Evolutionary conservation across 208 protist species (phyloP), one percentile per base, ranked within the genome.

Genomic region (Crithidia acanthocephali): DNA sequence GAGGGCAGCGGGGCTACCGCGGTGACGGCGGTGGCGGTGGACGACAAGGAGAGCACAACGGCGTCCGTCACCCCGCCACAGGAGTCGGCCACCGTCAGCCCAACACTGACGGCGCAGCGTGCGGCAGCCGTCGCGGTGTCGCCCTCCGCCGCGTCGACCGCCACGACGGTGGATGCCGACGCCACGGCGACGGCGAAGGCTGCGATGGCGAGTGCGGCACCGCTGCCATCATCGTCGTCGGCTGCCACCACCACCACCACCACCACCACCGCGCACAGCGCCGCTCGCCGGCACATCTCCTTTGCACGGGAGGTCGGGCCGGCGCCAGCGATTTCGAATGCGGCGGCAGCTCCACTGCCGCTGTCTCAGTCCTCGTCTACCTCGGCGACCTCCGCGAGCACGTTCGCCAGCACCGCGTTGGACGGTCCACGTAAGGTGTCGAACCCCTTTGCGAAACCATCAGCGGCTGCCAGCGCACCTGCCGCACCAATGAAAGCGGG

Each of bases 401-500:
- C 45, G 45, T 6, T n/a, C 13, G 27, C 13, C 9, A 51, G 27
- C 63, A 52, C 45, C 48, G 9, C 28, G 18, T 8, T 27, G 5
- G 42, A 22, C 0, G 48, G 27, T 13, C 16, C 58, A 15, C 76
- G 40, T 35, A 84, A 80, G 40, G 51, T 78, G n/a, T 35, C 44
- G 37, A 86, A 90, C 33, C 84, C 84, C 2, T 90, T 90, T 74
- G 73, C 66, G 2, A 74, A 66, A 44, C 42, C 83, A 23, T 13
- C 57, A 8, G 52, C 59, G 8, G 37, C 28, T 16, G 20, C 51
- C n/a, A n/a, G 27, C 11, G 52, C 68, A 2, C 13, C 37, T 42
- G 13, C 37, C 13, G 15, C n/a, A 16, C 9, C 15, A n/a, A n/a
- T n/a, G n/a, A n/a, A n/a, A n/a, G n/a, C n/a, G n/a, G n/a, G n/a